Evolutionary conservation across 495 filamentous ascomycete species (phyloP).

Genomic region (Letharia lupina): DNA sequence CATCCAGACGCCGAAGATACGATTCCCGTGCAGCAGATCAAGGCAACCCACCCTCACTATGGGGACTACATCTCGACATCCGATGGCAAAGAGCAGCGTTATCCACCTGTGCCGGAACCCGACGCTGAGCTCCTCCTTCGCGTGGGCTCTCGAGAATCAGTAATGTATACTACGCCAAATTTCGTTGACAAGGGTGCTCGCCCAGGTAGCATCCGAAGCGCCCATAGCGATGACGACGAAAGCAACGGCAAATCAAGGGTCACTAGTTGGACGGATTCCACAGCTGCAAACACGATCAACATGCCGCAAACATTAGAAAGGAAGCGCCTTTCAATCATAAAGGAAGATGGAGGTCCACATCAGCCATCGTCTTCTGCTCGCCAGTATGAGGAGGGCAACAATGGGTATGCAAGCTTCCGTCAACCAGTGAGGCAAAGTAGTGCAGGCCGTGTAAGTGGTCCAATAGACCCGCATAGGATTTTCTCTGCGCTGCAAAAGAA

Average conservation of each 20-base stretch:
- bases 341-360: conserved; percentile 49
- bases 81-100: conserved; percentile 22
- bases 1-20: conserved; percentile 36
- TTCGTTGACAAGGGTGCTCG: conserved; percentile 36
- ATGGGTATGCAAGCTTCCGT: conserved; percentile 14
- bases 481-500: conserved; percentile 69
- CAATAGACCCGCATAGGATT: conserved; percentile 43
- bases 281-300: conserved; percentile 41
- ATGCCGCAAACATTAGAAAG: conserved; percentile 35
- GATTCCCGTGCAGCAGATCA: conserved; percentile 44
- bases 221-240: conserved; percentile 40
- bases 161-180: conserved; percentile 32
- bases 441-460: conserved; percentile 11
- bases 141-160: conserved; percentile 36
- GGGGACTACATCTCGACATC: conserved; percentile 27
- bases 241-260: conserved; percentile 56
- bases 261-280: conserved; percentile 69
- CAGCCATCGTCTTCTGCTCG: conserved; percentile 29
- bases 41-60: conserved; percentile 41
- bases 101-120: conserved; percentile 22
- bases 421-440: conserved; percentile 21
- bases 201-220: conserved; percentile 45
- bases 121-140: conserved; percentile 34
- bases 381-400: conserved; percentile 2
- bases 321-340: conserved; percentile 57